Evolutionary conservation across 2,329 filamentous ascomycete genomes (phyloP), one percentile per base, ranked within the genome.

Genomic region (Rutstroemia sydowiana): DNA sequence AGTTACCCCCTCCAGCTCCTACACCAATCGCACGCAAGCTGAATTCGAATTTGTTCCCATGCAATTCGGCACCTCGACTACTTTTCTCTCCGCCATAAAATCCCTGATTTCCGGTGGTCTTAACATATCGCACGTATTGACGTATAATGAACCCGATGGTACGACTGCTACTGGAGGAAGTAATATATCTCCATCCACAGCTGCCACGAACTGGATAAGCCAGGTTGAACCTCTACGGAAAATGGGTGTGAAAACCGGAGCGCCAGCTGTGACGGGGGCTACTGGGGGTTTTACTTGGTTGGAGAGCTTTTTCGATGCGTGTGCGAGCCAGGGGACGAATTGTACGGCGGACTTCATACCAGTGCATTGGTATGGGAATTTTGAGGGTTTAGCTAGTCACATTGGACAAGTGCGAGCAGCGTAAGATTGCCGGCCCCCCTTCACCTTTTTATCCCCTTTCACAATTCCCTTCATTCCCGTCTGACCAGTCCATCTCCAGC

Each of bases 91-190:
- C 51, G 71, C 75, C 1, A 78, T 92, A 36, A 76, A 73, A 60
- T 57, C 60, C 1, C 72, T 84, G 47, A 74, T 88, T 50, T 60
- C 67, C 36, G 72, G 72, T 34, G 75, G 75, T 5, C 66, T 73
- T 55, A 82, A 84, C 57, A 80, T 91, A 62, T 75, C 72, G 11
- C 79, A 88, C 61, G 79, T 88, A 2, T 71, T 92, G n/a, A 77
- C 73, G 26, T 91, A 90, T 73, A 92, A 93, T 68, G 88, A 93
- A 65, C 88, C 88, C 0, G 85, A 92, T 63, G 79, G 77, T 14
- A 66, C 71, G 2, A 57, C 62, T 1, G 61, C 64, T 1, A 53
- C 54, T 1, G 63, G 75, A 21, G 87, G 87, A 3, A 84, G 79
- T 57, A 71, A 79, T 57, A 70, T 91, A 20, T 64, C 72, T 1